Base-by-base conservation (phyloP, 2,329 filamentous ascomycete genomes). In the Drechmeria coniospora region DNA sequence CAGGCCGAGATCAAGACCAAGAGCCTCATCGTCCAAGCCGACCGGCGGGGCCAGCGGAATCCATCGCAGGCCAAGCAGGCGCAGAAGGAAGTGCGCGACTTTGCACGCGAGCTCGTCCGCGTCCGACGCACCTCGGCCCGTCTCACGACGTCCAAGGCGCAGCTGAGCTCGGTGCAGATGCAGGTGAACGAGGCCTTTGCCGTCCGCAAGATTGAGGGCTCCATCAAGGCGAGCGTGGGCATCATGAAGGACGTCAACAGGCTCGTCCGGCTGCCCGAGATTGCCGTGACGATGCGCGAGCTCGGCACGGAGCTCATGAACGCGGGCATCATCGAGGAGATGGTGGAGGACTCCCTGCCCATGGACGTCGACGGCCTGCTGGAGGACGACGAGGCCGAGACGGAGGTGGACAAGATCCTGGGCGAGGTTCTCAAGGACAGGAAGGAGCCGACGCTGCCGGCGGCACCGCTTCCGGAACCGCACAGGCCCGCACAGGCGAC, bases 221-320 rank as follows among this genome's bases (percentile, higher is more conserved):
- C 78, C 45, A 84, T 98, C 46, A 70, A 73, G 40, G 77, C 79
- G 23, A 82, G 76, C 42, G 86, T 87, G 7, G 79, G 81, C 24
- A 86, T 98, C 41, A 95, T 98, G 90, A 87, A 86, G 56, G 84
- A 95, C 50, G 83, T 98, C 33, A 95, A 95, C 53, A 69, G 66
- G 11, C 63, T 95, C 15, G 74, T 94, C 27, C 67, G 77, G 16
- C 56, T 98, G 41, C 90, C 90, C 8, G 80, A 93, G 39, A 62
- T 95, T 35, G 82, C 78, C 13, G 74, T 70, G 10, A 94, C 86
- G 7, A 95, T 95, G 87, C 66, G 74, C 36, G 82, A 92, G 51
- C 61, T 95, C 27, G 79, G 76, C 43, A 66, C 77, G 32, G 90
- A 95, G 63, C 57, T 95, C 40, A 79, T 93, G 53, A 92, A 84